Base-by-base conservation (phyloP, 495 filamentous ascomycete species). In the Lophiostoma macrostomum region DNA sequence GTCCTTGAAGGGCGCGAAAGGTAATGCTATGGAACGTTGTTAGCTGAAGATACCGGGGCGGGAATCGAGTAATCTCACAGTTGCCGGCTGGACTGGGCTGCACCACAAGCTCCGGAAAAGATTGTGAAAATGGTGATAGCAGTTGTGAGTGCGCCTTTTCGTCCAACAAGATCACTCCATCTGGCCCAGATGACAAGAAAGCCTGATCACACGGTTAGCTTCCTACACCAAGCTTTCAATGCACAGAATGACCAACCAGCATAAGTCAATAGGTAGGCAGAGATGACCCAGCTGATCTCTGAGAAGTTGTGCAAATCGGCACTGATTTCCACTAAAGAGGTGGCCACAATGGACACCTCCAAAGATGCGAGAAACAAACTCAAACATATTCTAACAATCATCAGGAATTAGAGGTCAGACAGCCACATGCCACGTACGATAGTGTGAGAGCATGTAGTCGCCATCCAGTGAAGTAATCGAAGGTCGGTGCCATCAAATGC, bases 251-350 rank as follows among this genome's bases (percentile, higher is more conserved):
- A 12, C 32, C 46, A 61, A 76, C 80, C 76, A 16, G 78, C 74
- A 40, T 82, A 81, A 1, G 74, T 79, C 34, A 81, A 53, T 4
- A 82, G 63, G 55, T 84, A 85, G 11, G 72, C 67, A 11, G 77
- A 77, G 24, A 82, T 69, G 5, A 84, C 68, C 81, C 79, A 84
- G 13, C 75, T 74, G 4, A 66, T 71, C 47, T 79, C 70, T n/a
- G 74, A 61, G 48, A 80, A 80, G 28, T 78, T 71, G 4, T 74
- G 53, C 22, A 84, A 61, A 18, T 74, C 73, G 35, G 75, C 68
- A 1, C 76, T 78, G 42, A 85, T 83, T 8, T 74, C 73, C 11
- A 83, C 73, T 5, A 86, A 70, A 1, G 82, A 74, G 0, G 82
- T 84, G 16, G 16, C 34, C 1, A 53, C 50, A 13, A 53, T 37